Conservation (phyloP, 306 rosid genomes). For the Nissolia schottii region DNA sequence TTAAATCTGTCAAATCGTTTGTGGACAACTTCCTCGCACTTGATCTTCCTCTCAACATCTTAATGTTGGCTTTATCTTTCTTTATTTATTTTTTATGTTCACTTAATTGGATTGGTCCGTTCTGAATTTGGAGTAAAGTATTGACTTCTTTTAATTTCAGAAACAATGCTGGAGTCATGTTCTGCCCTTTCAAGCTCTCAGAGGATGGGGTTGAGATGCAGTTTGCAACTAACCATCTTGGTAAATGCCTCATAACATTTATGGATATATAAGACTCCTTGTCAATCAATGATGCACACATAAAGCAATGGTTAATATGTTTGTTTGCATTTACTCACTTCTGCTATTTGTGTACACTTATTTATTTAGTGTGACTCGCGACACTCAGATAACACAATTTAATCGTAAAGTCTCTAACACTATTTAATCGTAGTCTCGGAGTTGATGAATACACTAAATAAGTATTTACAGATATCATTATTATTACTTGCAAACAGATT, state of each 20-base stretch:
- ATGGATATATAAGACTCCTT: too few relatives aligned
- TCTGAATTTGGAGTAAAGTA: not conserved
- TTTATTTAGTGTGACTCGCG: too few relatives aligned
- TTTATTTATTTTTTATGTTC: not conserved
- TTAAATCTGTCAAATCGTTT: conserved; percentile 56
- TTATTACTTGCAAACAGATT: too few relatives aligned
- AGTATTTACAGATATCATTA: too few relatives aligned
- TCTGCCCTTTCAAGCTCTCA: conserved; percentile 79
- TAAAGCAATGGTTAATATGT: not conserved
- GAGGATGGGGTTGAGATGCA: conserved; percentile 83
- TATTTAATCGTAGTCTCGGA: too few relatives aligned
- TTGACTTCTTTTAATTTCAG: conserved; percentile 34
- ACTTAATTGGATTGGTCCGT: not conserved
- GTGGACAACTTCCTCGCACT: conserved; percentile 60
- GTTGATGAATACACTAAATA: too few relatives aligned
- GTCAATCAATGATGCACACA: too few relatives aligned
- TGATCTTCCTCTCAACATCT: conserved; percentile 77
- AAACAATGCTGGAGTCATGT: conserved; percentile 98
- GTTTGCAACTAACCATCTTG: conserved; percentile 87
- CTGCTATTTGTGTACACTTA: too few relatives aligned
- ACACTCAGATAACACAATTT: too few relatives aligned
- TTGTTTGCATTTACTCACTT: too few relatives aligned
- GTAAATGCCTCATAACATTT: conserved; percentile 29
- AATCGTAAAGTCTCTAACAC: too few relatives aligned
- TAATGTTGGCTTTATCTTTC: conserved; percentile 42